Evolutionary conservation across 106 monocot genomes (phyloP).

Genomic region (Triglochin maritima): DNA sequence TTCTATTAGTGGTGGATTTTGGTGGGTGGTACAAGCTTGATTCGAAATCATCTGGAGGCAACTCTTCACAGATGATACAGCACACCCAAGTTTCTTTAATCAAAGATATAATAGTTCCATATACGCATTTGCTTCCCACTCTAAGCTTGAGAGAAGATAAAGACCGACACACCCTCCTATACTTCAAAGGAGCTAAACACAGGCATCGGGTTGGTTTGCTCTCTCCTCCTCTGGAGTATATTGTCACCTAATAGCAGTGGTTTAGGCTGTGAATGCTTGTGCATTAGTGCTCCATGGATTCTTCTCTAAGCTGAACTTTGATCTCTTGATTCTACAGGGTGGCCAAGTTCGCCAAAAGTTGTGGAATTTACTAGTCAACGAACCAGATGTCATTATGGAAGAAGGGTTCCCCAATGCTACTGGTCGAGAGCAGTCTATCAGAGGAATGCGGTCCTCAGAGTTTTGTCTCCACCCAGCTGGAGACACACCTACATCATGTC

Average conservation of each 20-base stretch:
- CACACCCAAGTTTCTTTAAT: slow-evolving; percentile 85
- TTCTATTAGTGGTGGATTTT: slow-evolving; percentile 94
- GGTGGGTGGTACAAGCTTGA: slow-evolving; percentile 95
- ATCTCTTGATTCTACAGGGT: slow-evolving; percentile 31
- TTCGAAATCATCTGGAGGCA: slow-evolving; percentile 35
- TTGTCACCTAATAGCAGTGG: neutral
- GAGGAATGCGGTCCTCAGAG: slow-evolving; percentile 84
- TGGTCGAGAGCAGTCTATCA: slow-evolving; percentile 84
- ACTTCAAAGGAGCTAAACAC: slow-evolving; percentile 92
- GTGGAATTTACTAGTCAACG: slow-evolving; percentile 70
- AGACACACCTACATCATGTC: slow-evolving; percentile 94
- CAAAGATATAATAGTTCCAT: slow-evolving; percentile 92
- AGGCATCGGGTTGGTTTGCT: slow-evolving; percentile 63
- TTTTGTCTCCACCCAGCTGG: slow-evolving; percentile 97
- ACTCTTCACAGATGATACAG: slow-evolving; percentile 48
- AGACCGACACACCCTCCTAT: slow-evolving; percentile 57
- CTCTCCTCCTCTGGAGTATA: neutral
- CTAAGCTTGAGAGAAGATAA: slow-evolving; percentile 45
- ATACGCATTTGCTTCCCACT: slow-evolving; percentile 72
- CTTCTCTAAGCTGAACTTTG: neutral
- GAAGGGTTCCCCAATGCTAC: slow-evolving; percentile 96
- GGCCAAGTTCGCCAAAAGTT: slow-evolving; percentile 81
- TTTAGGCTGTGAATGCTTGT: no score
- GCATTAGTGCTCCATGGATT: neutral
- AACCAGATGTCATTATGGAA: slow-evolving; percentile 69